Evolutionary conservation across 345 rosid genomes (phyloP).

Genomic region (Salix dunnii): DNA sequence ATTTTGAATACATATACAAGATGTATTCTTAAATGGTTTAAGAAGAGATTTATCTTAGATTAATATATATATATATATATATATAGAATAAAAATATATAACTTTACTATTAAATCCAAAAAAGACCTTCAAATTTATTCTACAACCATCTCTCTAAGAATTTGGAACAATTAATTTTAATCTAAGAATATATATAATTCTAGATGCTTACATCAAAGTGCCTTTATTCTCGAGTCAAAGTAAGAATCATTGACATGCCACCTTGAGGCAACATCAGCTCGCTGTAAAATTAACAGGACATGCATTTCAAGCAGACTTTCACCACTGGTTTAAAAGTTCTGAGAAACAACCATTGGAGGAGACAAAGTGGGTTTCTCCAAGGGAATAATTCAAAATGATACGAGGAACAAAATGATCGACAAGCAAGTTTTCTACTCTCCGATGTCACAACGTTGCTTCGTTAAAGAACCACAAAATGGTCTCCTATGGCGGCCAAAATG

Average conservation of each 20-base stretch:
- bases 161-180: too few relatives aligned
- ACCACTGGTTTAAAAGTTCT: constrained; percentile 1
- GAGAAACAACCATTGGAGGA: neutral
- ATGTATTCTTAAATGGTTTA: too few relatives aligned
- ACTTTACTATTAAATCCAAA: too few relatives aligned
- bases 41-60: too few relatives aligned
- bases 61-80: too few relatives aligned
- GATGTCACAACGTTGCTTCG: neutral
- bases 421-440: neutral
- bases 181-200: too few relatives aligned
- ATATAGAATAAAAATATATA: too few relatives aligned
- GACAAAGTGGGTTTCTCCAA: neutral
- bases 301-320: neutral
- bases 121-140: too few relatives aligned
- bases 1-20: too few relatives aligned
- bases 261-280: neutral
- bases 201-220: neutral
- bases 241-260: neutral
- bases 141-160: too few relatives aligned
- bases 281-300: neutral
- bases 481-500: neutral
- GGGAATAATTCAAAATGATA: constrained; percentile 1
- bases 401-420: constrained; percentile 12
- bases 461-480: neutral
- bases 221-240: neutral